Evolutionary conservation across 768 basidiomycete genomes (phyloP).

Genomic region (Termitomyces sp.): DNA sequence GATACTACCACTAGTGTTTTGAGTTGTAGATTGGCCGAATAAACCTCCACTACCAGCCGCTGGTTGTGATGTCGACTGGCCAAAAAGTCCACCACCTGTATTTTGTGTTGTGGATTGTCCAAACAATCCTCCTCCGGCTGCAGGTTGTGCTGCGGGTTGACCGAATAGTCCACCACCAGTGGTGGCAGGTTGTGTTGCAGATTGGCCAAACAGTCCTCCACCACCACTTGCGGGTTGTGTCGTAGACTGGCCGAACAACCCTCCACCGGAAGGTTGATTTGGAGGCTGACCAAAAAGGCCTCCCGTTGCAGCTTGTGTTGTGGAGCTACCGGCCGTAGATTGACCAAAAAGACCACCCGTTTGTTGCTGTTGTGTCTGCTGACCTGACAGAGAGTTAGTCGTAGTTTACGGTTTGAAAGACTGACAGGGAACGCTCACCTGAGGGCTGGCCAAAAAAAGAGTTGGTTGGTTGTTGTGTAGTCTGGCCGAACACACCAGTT

Average conservation of each 20-base stretch:
- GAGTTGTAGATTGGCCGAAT: slow-evolving; percentile 15
- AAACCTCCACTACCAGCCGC: slow-evolving; percentile 1
- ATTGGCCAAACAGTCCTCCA: slow-evolving; percentile 31
- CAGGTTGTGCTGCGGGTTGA: slow-evolving; percentile 8
- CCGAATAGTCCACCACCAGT: slow-evolving; percentile 13
- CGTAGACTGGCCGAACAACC: slow-evolving; percentile 26
- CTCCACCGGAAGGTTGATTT: slow-evolving; percentile 11
- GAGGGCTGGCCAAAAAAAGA: slow-evolving; percentile 27
- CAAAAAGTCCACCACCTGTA: slow-evolving; percentile 11
- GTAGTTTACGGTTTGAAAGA: not conserved
- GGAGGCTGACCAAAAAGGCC: slow-evolving; percentile 22
- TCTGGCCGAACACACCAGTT: slow-evolving; percentile 25
- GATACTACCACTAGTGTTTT: slow-evolving; percentile 5
- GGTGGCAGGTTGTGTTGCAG: slow-evolving; percentile 2
- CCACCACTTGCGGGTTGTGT: slow-evolving; percentile 14
- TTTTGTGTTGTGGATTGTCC: slow-evolving; percentile 19
- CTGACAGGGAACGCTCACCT: slow-evolving; percentile 4
- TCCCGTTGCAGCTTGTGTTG: slow-evolving; percentile 15
- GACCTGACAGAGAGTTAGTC: slow-evolving; percentile 17
- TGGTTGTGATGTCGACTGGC: slow-evolving; percentile 12
- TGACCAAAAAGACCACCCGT: slow-evolving; percentile 20
- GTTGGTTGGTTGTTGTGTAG: slow-evolving; percentile 7
- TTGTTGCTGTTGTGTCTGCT: slow-evolving; percentile 26
- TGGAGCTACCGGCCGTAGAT: not conserved
- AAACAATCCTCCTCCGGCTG: slow-evolving; percentile 26